Evolutionary conservation across 768 basidiomycete species (phyloP).

Genomic region (Psilocybe cyanescens): DNA sequence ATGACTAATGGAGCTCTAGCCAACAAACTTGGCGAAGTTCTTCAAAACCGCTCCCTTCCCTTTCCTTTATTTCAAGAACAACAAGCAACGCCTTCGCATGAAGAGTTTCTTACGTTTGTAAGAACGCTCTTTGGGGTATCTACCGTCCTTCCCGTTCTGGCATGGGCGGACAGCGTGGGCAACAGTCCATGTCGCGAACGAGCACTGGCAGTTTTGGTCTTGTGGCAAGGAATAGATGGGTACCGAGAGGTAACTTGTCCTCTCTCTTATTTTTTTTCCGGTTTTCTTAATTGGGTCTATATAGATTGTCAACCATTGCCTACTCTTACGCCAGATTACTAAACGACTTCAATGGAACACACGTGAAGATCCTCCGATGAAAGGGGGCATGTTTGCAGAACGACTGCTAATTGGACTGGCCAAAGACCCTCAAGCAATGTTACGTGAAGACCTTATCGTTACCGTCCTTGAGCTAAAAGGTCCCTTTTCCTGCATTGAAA

Average conservation of each 20-base stretch:
- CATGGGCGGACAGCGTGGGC: constrained; percentile 81
- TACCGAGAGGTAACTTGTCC: constrained; percentile 65
- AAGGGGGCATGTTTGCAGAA: constrained; percentile 70
- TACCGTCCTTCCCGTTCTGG: constrained; percentile 69
- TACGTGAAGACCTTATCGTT: constrained; percentile 60
- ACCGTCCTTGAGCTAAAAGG: constrained; percentile 61
- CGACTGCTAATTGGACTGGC: constrained; percentile 65
- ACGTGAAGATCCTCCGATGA: constrained; percentile 62
- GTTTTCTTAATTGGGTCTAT: constrained; percentile 13
- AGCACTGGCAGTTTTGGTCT: constrained; percentile 58
- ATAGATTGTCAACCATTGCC: constrained; percentile 76
- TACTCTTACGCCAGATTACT: constrained; percentile 73
- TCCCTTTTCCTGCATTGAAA: constrained; percentile 64
- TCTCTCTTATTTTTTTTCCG: background rate
- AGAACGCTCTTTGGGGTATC: constrained; percentile 72
- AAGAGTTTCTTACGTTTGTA: constrained; percentile 66
- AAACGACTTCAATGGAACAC: constrained; percentile 76
- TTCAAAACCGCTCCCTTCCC: constrained; percentile 39
- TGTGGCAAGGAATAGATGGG: constrained; percentile 72
- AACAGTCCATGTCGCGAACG: constrained; percentile 67
- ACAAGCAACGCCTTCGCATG: constrained; percentile 39
- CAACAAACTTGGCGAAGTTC: constrained; percentile 45
- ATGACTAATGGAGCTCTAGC: constrained; percentile 58
- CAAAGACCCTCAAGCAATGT: constrained; percentile 60
- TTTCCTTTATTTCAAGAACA: constrained; percentile 40